phyloP scores from a whole-genome alignment of 2,329 filamentous ascomycete species.

The Aspergillus alliaceus region DNA sequence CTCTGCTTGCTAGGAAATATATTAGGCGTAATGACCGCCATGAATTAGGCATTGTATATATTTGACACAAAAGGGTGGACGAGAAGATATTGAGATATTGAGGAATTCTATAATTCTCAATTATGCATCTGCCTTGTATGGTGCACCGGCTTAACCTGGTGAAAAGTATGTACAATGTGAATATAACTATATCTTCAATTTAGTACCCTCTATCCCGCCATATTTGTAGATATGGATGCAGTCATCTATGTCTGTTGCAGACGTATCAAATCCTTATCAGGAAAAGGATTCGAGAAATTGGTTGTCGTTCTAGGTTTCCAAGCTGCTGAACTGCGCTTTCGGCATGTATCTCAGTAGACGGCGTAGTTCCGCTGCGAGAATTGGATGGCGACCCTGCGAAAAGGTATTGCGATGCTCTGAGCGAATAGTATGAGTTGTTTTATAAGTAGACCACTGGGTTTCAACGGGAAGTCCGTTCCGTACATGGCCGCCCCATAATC shows the following conservation, averaged over 20 bases:
- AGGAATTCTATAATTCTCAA: not conserved
- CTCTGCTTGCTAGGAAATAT: no score
- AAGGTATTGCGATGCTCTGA: not conserved
- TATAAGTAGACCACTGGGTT: not conserved
- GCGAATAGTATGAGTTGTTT: not conserved
- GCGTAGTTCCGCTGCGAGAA: not conserved
- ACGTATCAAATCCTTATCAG: not conserved
- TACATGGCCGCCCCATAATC: not conserved
- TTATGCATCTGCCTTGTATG: not conserved
- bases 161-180: not conserved
- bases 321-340: not conserved
- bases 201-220: not conserved
- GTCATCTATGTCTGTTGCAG: not conserved
- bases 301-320: not conserved
- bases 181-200: not conserved
- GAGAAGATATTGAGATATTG: no score
- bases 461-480: not conserved
- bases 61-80: no score
- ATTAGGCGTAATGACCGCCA: no score
- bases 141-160: not conserved
- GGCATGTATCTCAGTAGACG: not conserved
- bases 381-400: not conserved
- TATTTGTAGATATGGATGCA: not conserved
- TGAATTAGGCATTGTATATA: not conserved
- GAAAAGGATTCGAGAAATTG: not conserved